These are phyloP conservation scores for Pezicula neosporulosa DNA, from an alignment of 2,329 filamentous ascomycete genomes.

Conservation along the genomic window DNA sequence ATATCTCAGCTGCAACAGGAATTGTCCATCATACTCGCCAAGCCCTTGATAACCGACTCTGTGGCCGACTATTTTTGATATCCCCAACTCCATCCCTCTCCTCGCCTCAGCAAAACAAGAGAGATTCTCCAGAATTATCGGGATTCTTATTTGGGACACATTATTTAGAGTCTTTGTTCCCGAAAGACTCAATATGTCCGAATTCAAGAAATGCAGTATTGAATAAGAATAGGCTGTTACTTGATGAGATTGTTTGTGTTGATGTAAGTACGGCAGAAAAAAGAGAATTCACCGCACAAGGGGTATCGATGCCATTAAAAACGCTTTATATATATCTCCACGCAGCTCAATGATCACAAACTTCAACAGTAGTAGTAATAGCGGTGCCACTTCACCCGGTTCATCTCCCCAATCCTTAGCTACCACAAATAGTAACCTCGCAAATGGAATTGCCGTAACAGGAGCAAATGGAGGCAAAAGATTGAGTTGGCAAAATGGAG, in stretches of 20 bases:
- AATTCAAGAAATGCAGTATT: background rate
- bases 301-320: conserved; percentile 3
- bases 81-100: background rate
- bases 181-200: background rate
- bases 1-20: conserved; percentile 71
- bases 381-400: no score
- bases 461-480: background rate
- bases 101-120: no score
- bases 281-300: conserved; percentile 13
- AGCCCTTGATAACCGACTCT: conserved; percentile 8
- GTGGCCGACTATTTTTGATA: conserved; percentile 30
- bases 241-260: conserved; percentile 8
- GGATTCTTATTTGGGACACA: conserved; percentile 8
- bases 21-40: conserved; percentile 52
- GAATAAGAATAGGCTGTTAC: background rate
- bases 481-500: background rate
- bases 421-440: background rate
- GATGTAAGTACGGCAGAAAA: conserved; percentile 13
- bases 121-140: background rate
- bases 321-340: background rate
- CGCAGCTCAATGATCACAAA: background rate
- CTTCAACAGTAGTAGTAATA: no score
- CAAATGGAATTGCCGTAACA: no score
- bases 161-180: conserved; percentile 8
- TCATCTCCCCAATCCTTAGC: background rate